Evolutionary conservation across 73 alveolate genomes (phyloP).

Genomic region (Blepharisma japonicum): DNA sequence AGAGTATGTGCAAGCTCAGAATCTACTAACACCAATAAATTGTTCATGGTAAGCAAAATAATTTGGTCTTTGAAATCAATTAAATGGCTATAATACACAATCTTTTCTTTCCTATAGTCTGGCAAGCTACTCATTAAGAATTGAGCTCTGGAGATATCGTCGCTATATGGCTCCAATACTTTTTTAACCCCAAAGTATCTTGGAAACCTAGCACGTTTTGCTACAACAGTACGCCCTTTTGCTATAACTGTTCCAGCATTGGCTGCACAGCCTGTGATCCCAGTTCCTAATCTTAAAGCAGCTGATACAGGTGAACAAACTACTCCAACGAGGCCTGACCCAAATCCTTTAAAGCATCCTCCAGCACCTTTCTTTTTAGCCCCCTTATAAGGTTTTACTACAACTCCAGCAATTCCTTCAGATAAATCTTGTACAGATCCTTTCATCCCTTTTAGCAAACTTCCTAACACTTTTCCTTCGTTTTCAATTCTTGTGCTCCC

Average conservation of each 20-base stretch:
- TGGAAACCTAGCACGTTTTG: conserved; percentile 83
- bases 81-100: too few relatives aligned
- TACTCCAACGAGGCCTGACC: conserved; percentile 84
- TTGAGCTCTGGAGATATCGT: conserved; percentile 65
- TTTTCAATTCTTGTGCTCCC: conserved; percentile 47
- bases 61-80: too few relatives aligned
- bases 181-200: conserved; percentile 66
- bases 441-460: conserved; percentile 69
- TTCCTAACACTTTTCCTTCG: conserved; percentile 72
- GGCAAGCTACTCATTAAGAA: conserved; percentile 56
- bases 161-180: conserved; percentile 74
- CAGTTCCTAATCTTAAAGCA: conserved; percentile 63
- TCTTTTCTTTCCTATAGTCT: too few relatives aligned
- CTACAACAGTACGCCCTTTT: conserved; percentile 60
- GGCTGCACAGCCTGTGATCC: conserved; percentile 68
- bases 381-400: conserved; percentile 69
- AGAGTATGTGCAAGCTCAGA: too few relatives aligned
- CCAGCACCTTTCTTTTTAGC: conserved; percentile 76
- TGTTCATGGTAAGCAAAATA: too few relatives aligned
- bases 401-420: conserved; percentile 77
- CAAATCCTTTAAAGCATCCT: conserved; percentile 84
- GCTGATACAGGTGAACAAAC: conserved; percentile 83
- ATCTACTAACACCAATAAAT: too few relatives aligned
- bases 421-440: conserved; percentile 76
- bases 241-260: conserved; percentile 63